A percentile compares a stretch with the other conserved stretches of the same genome.
These are phyloP conservation scores for Lichina pygmaea DNA, from an alignment of 495 filamentous ascomycete species.

Conservation along the genomic window DNA sequence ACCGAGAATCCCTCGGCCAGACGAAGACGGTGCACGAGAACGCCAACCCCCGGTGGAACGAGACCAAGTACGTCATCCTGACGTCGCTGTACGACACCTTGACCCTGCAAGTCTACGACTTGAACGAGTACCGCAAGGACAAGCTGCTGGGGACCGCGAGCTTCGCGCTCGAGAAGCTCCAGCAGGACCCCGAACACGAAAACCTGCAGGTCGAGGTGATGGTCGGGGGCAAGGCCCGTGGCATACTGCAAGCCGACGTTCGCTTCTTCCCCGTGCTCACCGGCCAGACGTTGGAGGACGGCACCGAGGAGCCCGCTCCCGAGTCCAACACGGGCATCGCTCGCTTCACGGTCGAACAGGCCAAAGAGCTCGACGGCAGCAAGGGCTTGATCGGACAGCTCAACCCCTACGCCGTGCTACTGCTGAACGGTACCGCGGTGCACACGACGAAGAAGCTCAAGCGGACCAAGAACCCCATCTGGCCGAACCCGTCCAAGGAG, in stretches of 20 bases:
- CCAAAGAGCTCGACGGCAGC: constrained; percentile 75
- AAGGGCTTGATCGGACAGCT: constrained; percentile 76
- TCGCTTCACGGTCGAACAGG: constrained; percentile 77
- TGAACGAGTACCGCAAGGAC: constrained; percentile 87
- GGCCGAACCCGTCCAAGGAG: constrained; percentile 72
- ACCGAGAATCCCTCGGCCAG: constrained; percentile 46
- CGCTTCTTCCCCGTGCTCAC: constrained; percentile 88
- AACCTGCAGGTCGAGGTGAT: constrained; percentile 64
- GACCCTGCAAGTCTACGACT: constrained; percentile 65
- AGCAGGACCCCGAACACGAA: constrained; percentile 50
- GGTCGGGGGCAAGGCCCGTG: constrained; percentile 59
- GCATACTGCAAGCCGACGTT: constrained; percentile 53
- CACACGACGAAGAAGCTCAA: constrained; percentile 70
- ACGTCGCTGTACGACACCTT: constrained; percentile 69
- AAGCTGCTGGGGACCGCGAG: constrained; percentile 74
- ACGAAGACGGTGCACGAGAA: constrained; percentile 75
- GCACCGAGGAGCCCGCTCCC: constrained; percentile 50
- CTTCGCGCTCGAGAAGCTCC: constrained; percentile 59
- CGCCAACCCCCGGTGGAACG: constrained; percentile 76
- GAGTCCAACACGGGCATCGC: constrained; percentile 83
- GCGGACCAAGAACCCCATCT: constrained; percentile 88
- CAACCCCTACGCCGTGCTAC: constrained; percentile 66
- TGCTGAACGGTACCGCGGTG: constrained; percentile 75
- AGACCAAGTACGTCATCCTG: constrained; percentile 84
- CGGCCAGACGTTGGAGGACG: constrained; percentile 40